Conservation (phyloP, 2,329 filamentous ascomycete species). For the Aciculosporium take region DNA sequence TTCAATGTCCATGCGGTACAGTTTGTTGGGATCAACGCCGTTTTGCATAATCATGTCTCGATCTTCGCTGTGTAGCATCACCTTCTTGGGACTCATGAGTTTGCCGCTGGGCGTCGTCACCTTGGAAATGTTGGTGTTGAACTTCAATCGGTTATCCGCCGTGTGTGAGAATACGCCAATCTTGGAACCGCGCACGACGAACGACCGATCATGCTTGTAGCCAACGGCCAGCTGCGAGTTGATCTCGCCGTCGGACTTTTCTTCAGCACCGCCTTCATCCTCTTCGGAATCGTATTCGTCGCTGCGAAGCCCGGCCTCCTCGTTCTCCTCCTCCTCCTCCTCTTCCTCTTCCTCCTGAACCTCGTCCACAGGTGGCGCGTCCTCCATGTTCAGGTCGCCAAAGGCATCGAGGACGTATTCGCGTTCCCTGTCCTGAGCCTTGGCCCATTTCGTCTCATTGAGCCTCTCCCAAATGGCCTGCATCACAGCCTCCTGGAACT, state of each 20-base stretch:
- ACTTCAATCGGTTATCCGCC: constrained; percentile 79
- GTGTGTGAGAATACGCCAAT: constrained; percentile 99
- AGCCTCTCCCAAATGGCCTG: constrained; percentile 93
- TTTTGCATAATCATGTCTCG: constrained; percentile 83
- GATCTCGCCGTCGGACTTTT: constrained; percentile 59
- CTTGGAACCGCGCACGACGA: constrained; percentile 92
- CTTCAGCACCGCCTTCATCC: constrained; percentile 57
- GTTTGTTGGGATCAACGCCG: constrained; percentile 65
- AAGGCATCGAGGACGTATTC: constrained; percentile 95
- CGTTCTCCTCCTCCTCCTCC: constrained; percentile 48
- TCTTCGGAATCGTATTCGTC: constrained; percentile 59
- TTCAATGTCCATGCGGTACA: constrained; percentile 96
- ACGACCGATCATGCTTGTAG: constrained; percentile 93
- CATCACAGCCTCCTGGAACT: constrained; percentile 88
- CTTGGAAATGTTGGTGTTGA: constrained; percentile 93
- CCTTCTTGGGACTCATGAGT: constrained; percentile 86
- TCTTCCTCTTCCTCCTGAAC: constrained; percentile 39
- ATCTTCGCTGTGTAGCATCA: constrained; percentile 90
- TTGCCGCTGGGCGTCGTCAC: constrained; percentile 78
- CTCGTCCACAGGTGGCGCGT: constrained; percentile 36
- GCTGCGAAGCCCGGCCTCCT: constrained; percentile 50
- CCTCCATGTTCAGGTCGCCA: constrained; percentile 85
- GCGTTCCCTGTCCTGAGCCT: constrained; percentile 79
- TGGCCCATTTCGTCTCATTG: constrained; percentile 87
- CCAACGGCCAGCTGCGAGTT: constrained; percentile 93